Conservation (phyloP, 2,329 filamentous ascomycete genomes). For the Didymella lethalis region DNA sequence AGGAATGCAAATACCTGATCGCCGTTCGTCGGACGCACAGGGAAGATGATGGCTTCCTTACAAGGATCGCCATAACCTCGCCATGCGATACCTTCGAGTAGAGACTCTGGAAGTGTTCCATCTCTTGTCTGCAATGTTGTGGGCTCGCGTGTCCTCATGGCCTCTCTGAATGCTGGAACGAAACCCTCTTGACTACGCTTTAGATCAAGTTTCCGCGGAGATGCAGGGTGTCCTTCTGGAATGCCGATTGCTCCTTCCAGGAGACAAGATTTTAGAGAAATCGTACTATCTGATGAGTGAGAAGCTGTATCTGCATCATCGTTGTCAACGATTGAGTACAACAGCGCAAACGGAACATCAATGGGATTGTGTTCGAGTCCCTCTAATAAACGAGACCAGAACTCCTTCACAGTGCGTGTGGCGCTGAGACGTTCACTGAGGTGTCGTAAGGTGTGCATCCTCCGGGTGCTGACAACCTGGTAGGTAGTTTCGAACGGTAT, state of each 20-base stretch:
- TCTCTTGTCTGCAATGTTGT: conserved; percentile 38
- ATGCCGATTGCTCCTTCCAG: conserved; percentile 47
- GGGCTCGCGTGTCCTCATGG: conserved; percentile 45
- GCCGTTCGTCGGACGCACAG: conserved; percentile 41
- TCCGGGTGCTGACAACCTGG: conserved; percentile 49
- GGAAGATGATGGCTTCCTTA: conserved; percentile 45
- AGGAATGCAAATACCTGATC: conserved; percentile 45
- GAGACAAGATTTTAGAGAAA: conserved; percentile 40
- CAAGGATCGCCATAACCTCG: conserved; percentile 46
- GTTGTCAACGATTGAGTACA: conserved; percentile 44
- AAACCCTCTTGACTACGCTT: conserved; percentile 42
- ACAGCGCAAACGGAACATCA: conserved; percentile 44
- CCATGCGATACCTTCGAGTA: conserved; percentile 43
- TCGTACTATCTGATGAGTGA: conserved; percentile 39
- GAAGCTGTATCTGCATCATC: conserved; percentile 38
- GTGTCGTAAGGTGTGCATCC: conserved; percentile 52
- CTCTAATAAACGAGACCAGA: conserved; percentile 61
- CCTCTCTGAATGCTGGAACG: conserved; percentile 44
- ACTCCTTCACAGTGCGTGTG: conserved; percentile 43
- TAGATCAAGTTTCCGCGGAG: conserved; percentile 39
- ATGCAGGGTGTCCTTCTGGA: conserved; percentile 40
- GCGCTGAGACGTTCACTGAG: conserved; percentile 48
- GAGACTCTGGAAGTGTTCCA: conserved; percentile 36
- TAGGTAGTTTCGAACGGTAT: conserved; percentile 50
- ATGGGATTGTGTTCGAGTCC: conserved; percentile 53